These are phyloP conservation scores for Claviceps sp. DNA, from an alignment of 2,329 filamentous ascomycete genomes.

Conservation along the genomic window DNA sequence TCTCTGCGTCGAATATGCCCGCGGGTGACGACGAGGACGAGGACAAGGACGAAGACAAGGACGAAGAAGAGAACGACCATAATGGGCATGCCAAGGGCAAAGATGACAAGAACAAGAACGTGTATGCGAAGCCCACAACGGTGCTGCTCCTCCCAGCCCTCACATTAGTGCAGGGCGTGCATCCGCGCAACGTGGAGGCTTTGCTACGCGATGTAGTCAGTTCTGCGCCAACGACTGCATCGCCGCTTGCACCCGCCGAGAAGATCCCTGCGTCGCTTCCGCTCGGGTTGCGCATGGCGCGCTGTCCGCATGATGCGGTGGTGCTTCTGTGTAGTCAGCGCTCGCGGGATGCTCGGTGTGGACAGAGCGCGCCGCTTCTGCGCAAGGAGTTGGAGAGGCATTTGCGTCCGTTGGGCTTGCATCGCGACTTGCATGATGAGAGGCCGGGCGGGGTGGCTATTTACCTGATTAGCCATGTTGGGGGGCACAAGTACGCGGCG, in stretches of 20 bases:
- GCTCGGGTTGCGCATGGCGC: conserved; percentile 18
- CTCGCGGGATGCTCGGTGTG: conserved; percentile 89
- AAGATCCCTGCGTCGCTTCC: conserved; percentile 8
- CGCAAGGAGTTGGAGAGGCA: conserved; percentile 81
- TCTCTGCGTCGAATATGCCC: conserved; percentile 85
- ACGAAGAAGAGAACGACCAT: not conserved
- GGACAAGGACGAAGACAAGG: not conserved
- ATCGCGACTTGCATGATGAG: conserved; percentile 77
- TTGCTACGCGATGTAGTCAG: conserved; percentile 61
- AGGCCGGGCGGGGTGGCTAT: conserved; percentile 85
- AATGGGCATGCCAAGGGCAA: conserved; percentile 31
- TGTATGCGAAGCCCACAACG: conserved; percentile 56
- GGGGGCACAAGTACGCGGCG: conserved; percentile 90
- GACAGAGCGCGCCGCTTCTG: conserved; percentile 84
- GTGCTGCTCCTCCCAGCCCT: conserved; percentile 79
- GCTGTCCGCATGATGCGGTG: conserved; percentile 71
- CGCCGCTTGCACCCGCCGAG: conserved; percentile 32
- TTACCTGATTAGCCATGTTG: conserved; percentile 93
- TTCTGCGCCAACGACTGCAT: conserved; percentile 58
- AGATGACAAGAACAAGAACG: too few relatives aligned
- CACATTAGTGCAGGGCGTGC: conserved; percentile 70
- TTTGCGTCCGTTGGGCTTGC: conserved; percentile 69
- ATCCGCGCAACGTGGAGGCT: conserved; percentile 56
- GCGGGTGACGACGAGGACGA: conserved; percentile 12
- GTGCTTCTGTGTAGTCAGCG: conserved; percentile 90